Base-by-base conservation (phyloP, 768 basidiomycete species). In the Lactarius quietus region DNA sequence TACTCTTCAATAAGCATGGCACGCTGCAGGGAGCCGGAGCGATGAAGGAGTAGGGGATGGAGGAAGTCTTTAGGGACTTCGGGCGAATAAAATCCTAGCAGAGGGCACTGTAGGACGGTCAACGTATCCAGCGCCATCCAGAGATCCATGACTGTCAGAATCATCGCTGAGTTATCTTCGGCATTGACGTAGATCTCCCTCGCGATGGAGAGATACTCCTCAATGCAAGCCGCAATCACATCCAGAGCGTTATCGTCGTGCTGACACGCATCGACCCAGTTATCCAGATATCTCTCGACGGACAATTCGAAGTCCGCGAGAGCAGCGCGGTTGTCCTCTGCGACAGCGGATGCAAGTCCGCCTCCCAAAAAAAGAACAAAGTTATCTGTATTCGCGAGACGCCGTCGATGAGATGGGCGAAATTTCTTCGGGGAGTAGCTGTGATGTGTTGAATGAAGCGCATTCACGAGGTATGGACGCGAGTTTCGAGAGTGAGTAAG, bases 61-160 rank as follows among this genome's bases (percentile, higher is more conserved):
- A 43, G 20, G 9, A 43, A n/a, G 0, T 43, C 43, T 43, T 10
- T n/a, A 43, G 43, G 43, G 20, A 43, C 10, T 43, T 43, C 43
- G 8, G 43, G 43, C n/a, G 43, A 43, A 43, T 43, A 43, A 43
- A n/a, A 8, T n/a, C 3, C 20, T 43, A n/a, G 3, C 18, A 43
- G 43, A 43, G 43, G 43, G 20, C 20, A 43, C 43, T n/a, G 43
- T 43, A 0, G 43, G 43, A 43, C 0, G 20, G n/a, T 1, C 7
- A 43, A 10, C 0, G 8, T 43, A 43, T 43, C 43, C n/a, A 43
- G 4, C 0, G 77, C 79, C 3, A 80, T 73, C 83, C 83, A 84
- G 14, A 84, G 73, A 38, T 82, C 78, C 28, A 83, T 68, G 39
- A 78, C 59, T 6, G 78, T 79, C 20, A 12, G n/a, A n/a, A n/a